A percentile compares a stretch with the other conserved stretches of the same genome.
These are phyloP conservation scores for Gossypium davidsonii DNA, from an alignment of 441 rosid genomes.

Conservation along the genomic window DNA sequence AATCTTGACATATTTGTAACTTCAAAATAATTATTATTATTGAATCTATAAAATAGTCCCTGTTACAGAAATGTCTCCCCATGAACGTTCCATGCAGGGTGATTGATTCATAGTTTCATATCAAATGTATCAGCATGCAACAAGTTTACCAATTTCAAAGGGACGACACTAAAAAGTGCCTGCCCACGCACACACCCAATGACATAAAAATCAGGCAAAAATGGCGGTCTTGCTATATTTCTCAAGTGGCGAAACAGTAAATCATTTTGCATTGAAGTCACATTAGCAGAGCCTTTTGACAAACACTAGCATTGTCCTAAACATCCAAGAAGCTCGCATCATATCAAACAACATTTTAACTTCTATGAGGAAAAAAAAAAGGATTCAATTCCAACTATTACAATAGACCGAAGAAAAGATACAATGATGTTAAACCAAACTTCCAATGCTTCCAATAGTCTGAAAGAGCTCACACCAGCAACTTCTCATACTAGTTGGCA, in stretches of 20 bases:
- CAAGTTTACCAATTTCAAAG: not conserved
- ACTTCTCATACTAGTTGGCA: constrained; percentile 13
- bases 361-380: not conserved
- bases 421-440: not conserved
- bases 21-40: no score
- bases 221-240: not conserved
- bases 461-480: not conserved
- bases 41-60: not conserved
- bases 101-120: not conserved
- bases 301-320: not conserved
- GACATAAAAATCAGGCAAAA: not conserved
- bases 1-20: no score
- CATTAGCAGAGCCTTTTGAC: not conserved
- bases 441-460: not conserved
- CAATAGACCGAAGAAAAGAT: not conserved
- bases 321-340: not conserved
- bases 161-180: not conserved
- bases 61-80: not conserved
- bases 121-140: no score
- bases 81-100: not conserved
- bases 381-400: not conserved
- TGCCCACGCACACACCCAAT: not conserved
- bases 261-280: not conserved
- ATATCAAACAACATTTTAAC: not conserved
- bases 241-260: not conserved